Evolutionary conservation across 371 early-diverging fungal genomes (phyloP), one percentile per base, ranked within the genome.

Genomic region (Mucor plumbeus): DNA sequence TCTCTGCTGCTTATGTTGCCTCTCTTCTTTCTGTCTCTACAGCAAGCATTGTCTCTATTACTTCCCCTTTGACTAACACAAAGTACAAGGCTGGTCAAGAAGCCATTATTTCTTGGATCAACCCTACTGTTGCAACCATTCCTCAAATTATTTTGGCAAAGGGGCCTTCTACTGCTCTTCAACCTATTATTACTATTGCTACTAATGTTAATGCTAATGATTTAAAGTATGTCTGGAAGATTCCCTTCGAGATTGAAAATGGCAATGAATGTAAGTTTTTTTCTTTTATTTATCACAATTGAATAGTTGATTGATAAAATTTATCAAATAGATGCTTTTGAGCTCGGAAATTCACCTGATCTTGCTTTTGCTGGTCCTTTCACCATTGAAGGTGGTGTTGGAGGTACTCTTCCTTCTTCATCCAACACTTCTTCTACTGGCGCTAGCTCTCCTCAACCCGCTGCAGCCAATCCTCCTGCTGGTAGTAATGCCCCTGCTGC

Each of bases 301-400:
- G 26, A 41, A 14, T 17, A 34, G 55, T 35, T 6, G 4, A 55
- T 11, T 33, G 13, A 39, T 39, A 26, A 61, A 38, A 41, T 26
- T 55, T 0, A 48, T 41, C 19, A 17, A 44, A 35, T 69, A 84
- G 84, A 84, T 65, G 84, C 84, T 34, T 80, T 84, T 41, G 78
- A 81, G 36, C 62, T 81, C 36, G 84, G 84, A 64, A 64, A 61
- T 11, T 81, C 84, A n/a, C 84, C 84, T 43, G 69, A 84, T 33
- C 69, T 84, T 41, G 84, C 84, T 15, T 84, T 79, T 62, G 75
- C 84, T 59, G 84, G 84, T 61, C 77, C 76, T 40, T 84, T 84
- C 62, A 71, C 75, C 17, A 73, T 84, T 64, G 78, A 79, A 63
- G 78, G 81, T 35, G 74, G 76, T 43, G 38, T 50, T 21, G 59